Base-by-base conservation (phyloP, 306 rosid species). In the Fagus sylvatica region DNA sequence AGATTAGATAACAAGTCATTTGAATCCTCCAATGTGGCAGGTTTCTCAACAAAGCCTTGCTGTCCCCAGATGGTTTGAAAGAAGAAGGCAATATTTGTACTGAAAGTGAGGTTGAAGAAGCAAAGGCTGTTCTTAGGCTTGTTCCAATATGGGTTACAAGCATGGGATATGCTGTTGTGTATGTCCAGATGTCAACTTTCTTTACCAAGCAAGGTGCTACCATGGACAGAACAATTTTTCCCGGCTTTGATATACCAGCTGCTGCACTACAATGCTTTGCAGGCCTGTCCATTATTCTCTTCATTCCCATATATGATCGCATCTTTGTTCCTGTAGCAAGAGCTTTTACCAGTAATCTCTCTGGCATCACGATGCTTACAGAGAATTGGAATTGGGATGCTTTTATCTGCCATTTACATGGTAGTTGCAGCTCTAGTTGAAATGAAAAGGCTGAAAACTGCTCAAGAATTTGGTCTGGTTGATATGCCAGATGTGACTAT, bases 301-400 rank as follows among this genome's bases (percentile, higher is more conserved):
- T 85, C 41, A 49, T 80, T 64, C 91, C 86, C 11, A 81, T 89
- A 46, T 92, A 92, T 60, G 96, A 90, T 65, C 83, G 87, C 19
- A 9, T 89, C 6, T 16, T 90, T 17, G 91, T 90, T 62, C 96
- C 96, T 2, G 36, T 74, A 1, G 79, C 90, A 10, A 85, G 92
- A 83, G 43, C 60, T 22, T 54, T 89, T 69, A 90, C 97, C 0
- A 74, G 85, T 15, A 78, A 54, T 72, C 88, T 88, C 36, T 83
- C 92, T 1, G 96, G 97, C 64, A 87, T 92, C 73, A 90, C 96
- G 36, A 81, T 83, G 89, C n/a, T 84, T 90, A 9, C 97, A 89
- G 56, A 85, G 97, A 79, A 82, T 90, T 34, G 97, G 97, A 74
- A 84, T 68, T 0, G 95, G 97, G 71, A 84, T 88, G 80, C 69